Conservation (phyloP, 1,139 yeast genomes). For the Tardiomyces digboiensis region DNA sequence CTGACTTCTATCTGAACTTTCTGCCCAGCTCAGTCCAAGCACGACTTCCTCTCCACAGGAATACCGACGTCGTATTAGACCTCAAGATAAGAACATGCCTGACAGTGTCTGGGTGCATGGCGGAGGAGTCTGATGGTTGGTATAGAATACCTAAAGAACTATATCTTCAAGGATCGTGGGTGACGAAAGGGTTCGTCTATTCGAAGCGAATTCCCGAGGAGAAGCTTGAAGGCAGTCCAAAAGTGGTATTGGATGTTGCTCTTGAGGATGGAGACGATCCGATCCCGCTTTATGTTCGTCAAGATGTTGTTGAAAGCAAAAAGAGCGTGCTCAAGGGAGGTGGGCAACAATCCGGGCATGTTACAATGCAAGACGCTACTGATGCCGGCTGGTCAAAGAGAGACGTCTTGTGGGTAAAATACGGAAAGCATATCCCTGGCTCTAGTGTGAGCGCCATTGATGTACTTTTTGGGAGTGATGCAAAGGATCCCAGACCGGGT, state of each 20-base stretch:
- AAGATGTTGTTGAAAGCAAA: constrained; percentile 5
- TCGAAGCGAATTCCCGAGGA: constrained; percentile 19
- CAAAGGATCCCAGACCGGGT: constrained; percentile 65
- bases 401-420: constrained; percentile 39
- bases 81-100: constrained; percentile 21
- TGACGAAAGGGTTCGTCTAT: constrained; percentile 19
- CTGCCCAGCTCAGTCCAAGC: constrained; percentile 24
- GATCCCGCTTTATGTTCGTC: constrained; percentile 7
- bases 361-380: constrained; percentile 4
- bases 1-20: constrained; percentile 22
- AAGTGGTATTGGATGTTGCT: constrained; percentile 23
- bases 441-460: constrained; percentile 41
- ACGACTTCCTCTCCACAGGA: constrained; percentile 18
- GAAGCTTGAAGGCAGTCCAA: constrained; percentile 14
- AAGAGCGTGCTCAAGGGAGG: too few relatives aligned
- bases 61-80: constrained; percentile 23
- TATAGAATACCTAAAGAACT: constrained; percentile 25
- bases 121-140: constrained; percentile 19
- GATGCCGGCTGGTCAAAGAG: constrained; percentile 30
- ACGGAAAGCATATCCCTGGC: constrained; percentile 27
- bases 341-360: constrained; percentile 3
- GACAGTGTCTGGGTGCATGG: constrained; percentile 3
- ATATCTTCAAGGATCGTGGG: constrained; percentile 23
- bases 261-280: constrained; percentile 5
- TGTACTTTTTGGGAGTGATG: constrained; percentile 61